Conservation (phyloP, 208 protist species). For the Tritrichomonas foetus region DNA sequence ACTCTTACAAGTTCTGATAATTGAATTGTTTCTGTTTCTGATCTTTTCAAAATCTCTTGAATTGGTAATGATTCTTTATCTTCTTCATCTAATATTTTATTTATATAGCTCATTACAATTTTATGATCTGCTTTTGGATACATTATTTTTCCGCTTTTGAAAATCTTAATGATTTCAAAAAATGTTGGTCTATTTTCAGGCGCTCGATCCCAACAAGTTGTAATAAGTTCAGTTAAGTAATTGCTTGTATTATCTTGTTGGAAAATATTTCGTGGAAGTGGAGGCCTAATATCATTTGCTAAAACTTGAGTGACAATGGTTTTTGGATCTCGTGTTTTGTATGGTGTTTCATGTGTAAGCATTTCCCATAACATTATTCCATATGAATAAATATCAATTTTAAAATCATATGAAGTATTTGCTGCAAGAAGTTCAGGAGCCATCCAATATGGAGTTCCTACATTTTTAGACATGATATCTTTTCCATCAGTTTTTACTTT, state of each 20-base stretch:
- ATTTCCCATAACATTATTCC: slow-evolving; percentile 27
- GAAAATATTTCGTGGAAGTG: background rate
- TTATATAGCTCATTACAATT: background rate
- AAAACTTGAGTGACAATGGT: background rate
- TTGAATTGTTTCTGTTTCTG: too few species aligned
- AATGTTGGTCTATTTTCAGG: background rate
- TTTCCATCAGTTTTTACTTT: background rate
- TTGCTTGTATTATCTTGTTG: background rate
- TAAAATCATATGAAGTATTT: background rate
- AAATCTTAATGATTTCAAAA: background rate
- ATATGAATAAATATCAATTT: background rate
- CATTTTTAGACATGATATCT: background rate
- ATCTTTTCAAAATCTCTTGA: too few species aligned
- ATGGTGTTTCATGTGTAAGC: slow-evolving; percentile 11
- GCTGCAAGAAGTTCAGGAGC: background rate
- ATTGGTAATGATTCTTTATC: too few species aligned
- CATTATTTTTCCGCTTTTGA: background rate
- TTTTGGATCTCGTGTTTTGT: background rate
- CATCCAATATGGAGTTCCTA: background rate
- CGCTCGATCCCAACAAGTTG: background rate
- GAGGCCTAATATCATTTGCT: background rate
- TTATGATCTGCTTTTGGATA: background rate
- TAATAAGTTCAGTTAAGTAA: background rate
- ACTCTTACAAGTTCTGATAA: too few species aligned
- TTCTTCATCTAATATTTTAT: too few species aligned